phyloP scores from a whole-genome alignment of 164 flowering plant genomes.

The Berberis thunbergii region DNA sequence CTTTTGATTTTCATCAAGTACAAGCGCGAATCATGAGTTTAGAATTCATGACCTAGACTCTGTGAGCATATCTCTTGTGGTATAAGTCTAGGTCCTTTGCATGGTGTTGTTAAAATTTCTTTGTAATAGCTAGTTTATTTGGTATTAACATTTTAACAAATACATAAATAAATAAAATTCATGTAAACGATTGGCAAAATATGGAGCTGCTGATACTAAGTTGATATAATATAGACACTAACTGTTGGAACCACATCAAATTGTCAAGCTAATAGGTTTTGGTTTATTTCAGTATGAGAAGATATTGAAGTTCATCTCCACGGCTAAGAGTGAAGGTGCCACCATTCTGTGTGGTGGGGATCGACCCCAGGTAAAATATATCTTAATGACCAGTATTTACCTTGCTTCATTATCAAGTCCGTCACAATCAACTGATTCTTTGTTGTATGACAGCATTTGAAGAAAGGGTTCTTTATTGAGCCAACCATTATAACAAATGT shows the following conservation, averaged over 20 bases:
- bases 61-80: too few relatives aligned
- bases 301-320: slow-evolving; percentile 61
- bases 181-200: too few relatives aligned
- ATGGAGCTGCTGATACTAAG: too few relatives aligned
- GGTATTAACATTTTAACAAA: too few relatives aligned
- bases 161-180: too few relatives aligned
- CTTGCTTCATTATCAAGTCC: background rate
- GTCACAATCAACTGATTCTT: background rate
- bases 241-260: background rate
- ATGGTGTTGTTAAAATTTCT: too few relatives aligned
- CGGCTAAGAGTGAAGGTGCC: slow-evolving; percentile 95
- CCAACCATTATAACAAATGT: slow-evolving; percentile 85
- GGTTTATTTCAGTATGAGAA: slow-evolving; percentile 69
- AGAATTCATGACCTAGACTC: too few relatives aligned
- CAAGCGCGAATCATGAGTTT: too few relatives aligned
- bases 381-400: background rate
- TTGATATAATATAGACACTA: background rate
- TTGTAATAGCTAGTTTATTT: too few relatives aligned
- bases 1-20: too few relatives aligned
- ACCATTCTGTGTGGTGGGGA: slow-evolving; percentile 73
- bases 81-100: too few relatives aligned
- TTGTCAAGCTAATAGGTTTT: slow-evolving; percentile 6
- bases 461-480: slow-evolving; percentile 72
- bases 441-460: slow-evolving; percentile 55
- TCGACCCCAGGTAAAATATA: slow-evolving; percentile 61